These are phyloP conservation scores for Mycena sanguinolenta DNA, from an alignment of 768 basidiomycete species.

Conservation along the genomic window DNA sequence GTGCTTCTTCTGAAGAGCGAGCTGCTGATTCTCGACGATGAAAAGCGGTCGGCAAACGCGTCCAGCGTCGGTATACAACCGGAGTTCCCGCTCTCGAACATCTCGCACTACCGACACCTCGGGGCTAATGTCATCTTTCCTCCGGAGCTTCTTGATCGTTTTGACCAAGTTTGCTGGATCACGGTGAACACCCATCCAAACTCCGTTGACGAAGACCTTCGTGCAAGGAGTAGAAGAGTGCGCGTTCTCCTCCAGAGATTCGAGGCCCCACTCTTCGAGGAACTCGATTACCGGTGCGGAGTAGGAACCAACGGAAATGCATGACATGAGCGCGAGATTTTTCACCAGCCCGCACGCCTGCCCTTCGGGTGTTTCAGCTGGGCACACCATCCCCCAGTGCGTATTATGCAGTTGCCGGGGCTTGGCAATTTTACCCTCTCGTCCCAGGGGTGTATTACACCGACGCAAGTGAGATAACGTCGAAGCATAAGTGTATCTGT, in stretches of 20 bases:
- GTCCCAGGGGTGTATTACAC: conserved; percentile 97
- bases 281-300: conserved; percentile 98
- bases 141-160: conserved; percentile 91
- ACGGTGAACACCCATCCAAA: conserved; percentile 99
- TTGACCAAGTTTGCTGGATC: conserved; percentile 93
- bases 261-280: conserved; percentile 98
- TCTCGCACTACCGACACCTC: conserved; percentile 98
- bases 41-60: conserved; percentile 97
- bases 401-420: conserved; percentile 99
- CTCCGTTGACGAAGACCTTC: conserved; percentile 99
- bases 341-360: conserved; percentile 99
- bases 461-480: conserved; percentile 98
- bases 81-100: conserved; percentile 94
- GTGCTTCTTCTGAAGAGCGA: conserved; percentile 87
- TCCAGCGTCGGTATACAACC: conserved; percentile 96
- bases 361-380: conserved; percentile 99
- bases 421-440: conserved; percentile 99
- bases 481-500: conserved; percentile 98
- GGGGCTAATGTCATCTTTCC: conserved; percentile 94
- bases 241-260: conserved; percentile 94
- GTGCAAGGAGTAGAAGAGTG: conserved; percentile 87
- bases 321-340: conserved; percentile 97
- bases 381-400: conserved; percentile 99
- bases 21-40: conserved; percentile 93
- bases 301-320: conserved; percentile 96